phyloP scores from a whole-genome alignment of 495 filamentous ascomycete species.

The Penicillium nucicola region DNA sequence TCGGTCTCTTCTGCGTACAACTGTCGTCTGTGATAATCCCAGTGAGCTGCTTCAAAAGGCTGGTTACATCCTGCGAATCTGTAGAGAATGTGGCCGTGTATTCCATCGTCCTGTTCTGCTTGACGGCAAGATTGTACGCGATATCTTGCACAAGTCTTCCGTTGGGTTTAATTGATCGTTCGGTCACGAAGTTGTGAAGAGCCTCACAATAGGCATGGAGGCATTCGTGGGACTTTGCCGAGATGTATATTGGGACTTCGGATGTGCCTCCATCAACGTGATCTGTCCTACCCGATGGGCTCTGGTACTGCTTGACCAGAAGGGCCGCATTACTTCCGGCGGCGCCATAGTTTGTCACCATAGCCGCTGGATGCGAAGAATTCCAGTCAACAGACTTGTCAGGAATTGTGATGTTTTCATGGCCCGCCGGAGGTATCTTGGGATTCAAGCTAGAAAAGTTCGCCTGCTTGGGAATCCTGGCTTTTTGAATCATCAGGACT shows the following conservation, averaged over 20 bases:
- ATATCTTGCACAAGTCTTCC: neutral
- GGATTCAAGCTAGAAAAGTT: conserved; percentile 31
- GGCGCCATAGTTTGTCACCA: conserved; percentile 37
- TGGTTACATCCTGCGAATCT: too few species aligned
- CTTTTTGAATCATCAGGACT: conserved; percentile 40
- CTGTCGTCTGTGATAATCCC: neutral
- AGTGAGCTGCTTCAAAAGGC: neutral
- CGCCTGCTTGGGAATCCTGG: conserved; percentile 28
- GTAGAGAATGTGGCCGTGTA: neutral
- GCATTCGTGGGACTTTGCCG: neutral
- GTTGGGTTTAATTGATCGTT: neutral
- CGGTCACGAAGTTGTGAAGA: neutral
- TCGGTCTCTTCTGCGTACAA: neutral
- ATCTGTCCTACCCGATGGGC: neutral
- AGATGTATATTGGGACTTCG: neutral
- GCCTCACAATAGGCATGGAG: neutral
- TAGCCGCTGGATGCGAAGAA: conserved; percentile 25
- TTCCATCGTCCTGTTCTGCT: neutral
- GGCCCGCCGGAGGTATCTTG: neutral
- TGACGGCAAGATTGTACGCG: neutral
- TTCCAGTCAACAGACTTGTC: neutral
- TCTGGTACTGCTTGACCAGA: conserved; percentile 6
- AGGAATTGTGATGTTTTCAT: neutral
- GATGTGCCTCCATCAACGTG: too few species aligned
- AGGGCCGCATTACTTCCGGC: conserved; percentile 30